Evolutionary conservation across 2,329 filamentous ascomycete species (phyloP).

Genomic region (Hypoxylon sp.): DNA sequence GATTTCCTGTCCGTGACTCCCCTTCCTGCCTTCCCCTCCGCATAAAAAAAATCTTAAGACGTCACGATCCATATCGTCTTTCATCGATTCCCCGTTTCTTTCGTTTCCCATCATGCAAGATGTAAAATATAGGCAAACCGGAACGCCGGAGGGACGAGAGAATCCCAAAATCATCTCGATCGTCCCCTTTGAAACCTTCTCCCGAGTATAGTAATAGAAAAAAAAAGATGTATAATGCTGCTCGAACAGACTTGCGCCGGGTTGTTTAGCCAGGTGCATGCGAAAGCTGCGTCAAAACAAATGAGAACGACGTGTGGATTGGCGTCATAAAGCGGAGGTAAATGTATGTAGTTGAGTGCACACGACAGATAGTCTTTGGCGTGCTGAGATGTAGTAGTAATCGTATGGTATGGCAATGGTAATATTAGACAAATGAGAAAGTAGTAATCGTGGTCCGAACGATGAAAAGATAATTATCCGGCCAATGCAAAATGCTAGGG

Average conservation of each 20-base stretch:
- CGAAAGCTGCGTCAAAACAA: constrained; percentile 34
- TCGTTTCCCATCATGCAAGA: constrained; percentile 44
- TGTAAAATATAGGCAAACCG: constrained; percentile 34
- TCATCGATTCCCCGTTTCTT: constrained; percentile 33
- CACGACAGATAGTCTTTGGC: neutral
- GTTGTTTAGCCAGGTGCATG: constrained; percentile 33
- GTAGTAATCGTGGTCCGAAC: constrained; percentile 26
- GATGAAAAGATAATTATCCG: constrained; percentile 14
- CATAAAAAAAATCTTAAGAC: neutral
- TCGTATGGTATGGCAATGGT: constrained; percentile 21
- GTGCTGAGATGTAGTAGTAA: neutral
- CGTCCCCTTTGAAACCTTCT: constrained; percentile 19
- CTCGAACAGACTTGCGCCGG: constrained; percentile 42
- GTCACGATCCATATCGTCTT: constrained; percentile 32
- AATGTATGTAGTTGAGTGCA: constrained; percentile 31
- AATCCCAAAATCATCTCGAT: constrained; percentile 39
- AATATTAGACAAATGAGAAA: constrained; percentile 46
- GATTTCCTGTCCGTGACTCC: constrained; percentile 12
- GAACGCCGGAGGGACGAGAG: constrained; percentile 44
- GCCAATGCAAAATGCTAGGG: constrained; percentile 36
- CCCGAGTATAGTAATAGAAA: constrained; percentile 15
- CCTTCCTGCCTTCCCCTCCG: too few relatives aligned
- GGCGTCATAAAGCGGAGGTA: constrained; percentile 6
- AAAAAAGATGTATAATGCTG: constrained; percentile 44
- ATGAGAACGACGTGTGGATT: constrained; percentile 32